Evolutionary conservation across 768 basidiomycete genomes (phyloP), one percentile per base, ranked within the genome.

Genomic region (Serpula lacrymans): DNA sequence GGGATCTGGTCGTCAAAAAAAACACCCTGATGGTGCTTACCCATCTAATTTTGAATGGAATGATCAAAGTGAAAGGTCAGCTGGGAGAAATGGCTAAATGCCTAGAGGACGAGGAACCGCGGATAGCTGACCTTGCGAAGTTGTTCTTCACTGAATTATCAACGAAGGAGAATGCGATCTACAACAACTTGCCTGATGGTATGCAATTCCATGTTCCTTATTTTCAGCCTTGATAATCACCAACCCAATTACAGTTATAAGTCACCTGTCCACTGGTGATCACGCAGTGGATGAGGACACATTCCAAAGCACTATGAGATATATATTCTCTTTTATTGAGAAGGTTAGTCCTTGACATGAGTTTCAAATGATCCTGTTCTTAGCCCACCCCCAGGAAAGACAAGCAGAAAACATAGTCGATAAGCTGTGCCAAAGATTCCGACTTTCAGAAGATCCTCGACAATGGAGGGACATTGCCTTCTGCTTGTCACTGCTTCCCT

Each of bases 71-170:
- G 51, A 98, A 99, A 65, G 96, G 96, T 2, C 95, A 99, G 59
- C 72, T 99, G 6, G 96, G 96, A 13, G 96, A 99, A 72, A 98
- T 99, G 95, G 96, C 95, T n/a, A 98, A 99, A 64, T 98, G 96
- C 58, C 66, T 98, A 6, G 93, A 97, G 65, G 95, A 98, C 61
- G 72, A 77, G 17, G 95, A 97, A 42, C 72, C 72, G 33, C 67
- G 95, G 11, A 86, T 99, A 44, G 79, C 88, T 13, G 95, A 97
- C 53, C 74, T 99, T 27, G 95, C 96, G n/a, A 95, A 93, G 63
- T 60, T 99, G 36, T 99, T 99, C 80, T 99, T 99, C 71, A 87
- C 80, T 16, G 94, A 98, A 57, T 66, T 99, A 38, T 85, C 90
- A 24, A 93, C 90, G 20, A 99, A 98, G 67, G 96, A 98, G 52